A percentile compares a stretch with the other conserved stretches of the same genome.
phyloP scores from a whole-genome alignment of 768 basidiomycete genomes.

The Hypholoma fasciculare region DNA sequence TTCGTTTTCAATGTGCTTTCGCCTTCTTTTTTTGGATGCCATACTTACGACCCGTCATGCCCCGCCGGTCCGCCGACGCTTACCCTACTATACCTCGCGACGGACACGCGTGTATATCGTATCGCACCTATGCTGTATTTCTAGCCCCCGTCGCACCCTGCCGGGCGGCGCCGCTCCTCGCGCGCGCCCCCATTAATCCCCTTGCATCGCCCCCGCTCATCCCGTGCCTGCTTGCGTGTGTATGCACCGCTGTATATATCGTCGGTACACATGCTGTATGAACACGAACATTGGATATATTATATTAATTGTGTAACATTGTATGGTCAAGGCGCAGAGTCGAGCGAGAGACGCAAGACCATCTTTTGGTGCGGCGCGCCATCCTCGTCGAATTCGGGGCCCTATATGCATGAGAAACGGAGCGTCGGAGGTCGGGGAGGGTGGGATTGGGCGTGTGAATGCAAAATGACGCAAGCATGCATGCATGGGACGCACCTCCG shows the following conservation, averaged over 20 bases:
- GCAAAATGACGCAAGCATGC: neutral
- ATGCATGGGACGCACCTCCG: conserved; percentile 1
- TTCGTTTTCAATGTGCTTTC: conserved; percentile 9
- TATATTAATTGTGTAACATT: conserved; percentile 5
- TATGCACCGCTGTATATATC: too few relatives aligned
- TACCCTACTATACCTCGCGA: neutral
- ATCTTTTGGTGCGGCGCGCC: conserved; percentile 88
- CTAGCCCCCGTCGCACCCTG: conserved; percentile 20
- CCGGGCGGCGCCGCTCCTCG: too few relatives aligned
- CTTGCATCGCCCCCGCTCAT: too few relatives aligned
- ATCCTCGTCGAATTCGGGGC: conserved; percentile 76
- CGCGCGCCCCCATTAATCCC: too few relatives aligned
- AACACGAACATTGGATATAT: too few relatives aligned
- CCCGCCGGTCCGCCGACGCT: conserved; percentile 2
- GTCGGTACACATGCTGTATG: too few relatives aligned
- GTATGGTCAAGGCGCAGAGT: neutral
- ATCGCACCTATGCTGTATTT: conserved; percentile 34
- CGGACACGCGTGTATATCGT: conserved; percentile 12
- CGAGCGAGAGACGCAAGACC: conserved; percentile 54
- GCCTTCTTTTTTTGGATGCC: conserved; percentile 7
- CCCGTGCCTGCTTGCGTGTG: too few relatives aligned
- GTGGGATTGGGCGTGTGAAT: neutral
- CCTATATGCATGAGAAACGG: conserved; percentile 34
- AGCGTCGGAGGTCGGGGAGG: neutral
- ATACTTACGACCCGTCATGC: conserved; percentile 30